These are phyloP conservation scores for Fusarium metavorans DNA, from an alignment of 2,329 filamentous ascomycete genomes.

Conservation along the genomic window DNA sequence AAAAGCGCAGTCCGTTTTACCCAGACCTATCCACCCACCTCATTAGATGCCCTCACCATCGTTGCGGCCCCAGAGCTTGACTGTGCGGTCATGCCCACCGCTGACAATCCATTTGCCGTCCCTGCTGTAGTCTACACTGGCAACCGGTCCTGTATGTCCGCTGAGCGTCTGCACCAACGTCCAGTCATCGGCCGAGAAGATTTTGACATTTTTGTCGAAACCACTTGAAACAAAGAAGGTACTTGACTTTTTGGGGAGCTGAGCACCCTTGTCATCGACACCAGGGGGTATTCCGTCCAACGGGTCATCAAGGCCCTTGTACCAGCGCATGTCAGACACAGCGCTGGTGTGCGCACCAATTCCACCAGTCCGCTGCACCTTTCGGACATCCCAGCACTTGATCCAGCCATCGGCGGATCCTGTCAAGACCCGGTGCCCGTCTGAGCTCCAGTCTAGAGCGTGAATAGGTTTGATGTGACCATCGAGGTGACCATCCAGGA, in stretches of 20 bases:
- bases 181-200: slow-evolving; percentile 98
- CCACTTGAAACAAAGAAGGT: slow-evolving; percentile 93
- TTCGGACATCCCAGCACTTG: slow-evolving; percentile 97
- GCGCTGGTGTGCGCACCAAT: slow-evolving; percentile 93
- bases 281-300: slow-evolving; percentile 70
- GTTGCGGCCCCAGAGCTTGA: slow-evolving; percentile 95
- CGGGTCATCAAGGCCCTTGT: slow-evolving; percentile 85
- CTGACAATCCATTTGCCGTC: slow-evolving; percentile 95
- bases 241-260: slow-evolving; percentile 83
- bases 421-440: slow-evolving; percentile 92
- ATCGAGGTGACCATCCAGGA: slow-evolving; percentile 87
- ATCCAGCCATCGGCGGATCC: slow-evolving; percentile 95
- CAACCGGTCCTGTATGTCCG: slow-evolving; percentile 91
- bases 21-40: slow-evolving; percentile 15
- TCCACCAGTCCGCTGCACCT: slow-evolving; percentile 84
- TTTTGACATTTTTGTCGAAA: slow-evolving; percentile 94
- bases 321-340: slow-evolving; percentile 94
- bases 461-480: slow-evolving; percentile 91
- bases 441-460: slow-evolving; percentile 89
- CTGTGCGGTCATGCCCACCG: slow-evolving; percentile 91
- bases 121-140: slow-evolving; percentile 87
- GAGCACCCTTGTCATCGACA: slow-evolving; percentile 73
- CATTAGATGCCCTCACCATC: slow-evolving; percentile 69
- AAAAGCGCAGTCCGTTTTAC: slow-evolving; percentile 30
- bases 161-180: slow-evolving; percentile 86